Evolutionary conservation across 2,329 filamentous ascomycete species (phyloP).

Genomic region (Microthyrium microscopicum): DNA sequence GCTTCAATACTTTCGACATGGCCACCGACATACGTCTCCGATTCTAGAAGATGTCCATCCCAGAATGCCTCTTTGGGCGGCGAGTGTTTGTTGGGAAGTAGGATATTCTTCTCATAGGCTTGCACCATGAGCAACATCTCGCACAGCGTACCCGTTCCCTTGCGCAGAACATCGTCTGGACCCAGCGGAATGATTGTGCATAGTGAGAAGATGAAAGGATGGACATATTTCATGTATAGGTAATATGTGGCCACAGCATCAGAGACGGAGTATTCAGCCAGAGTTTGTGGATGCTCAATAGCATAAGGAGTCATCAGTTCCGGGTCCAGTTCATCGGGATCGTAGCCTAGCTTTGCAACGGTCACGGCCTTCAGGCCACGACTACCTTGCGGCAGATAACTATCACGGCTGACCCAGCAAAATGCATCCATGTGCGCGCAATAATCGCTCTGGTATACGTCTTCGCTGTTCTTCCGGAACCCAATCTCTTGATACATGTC

Average conservation of each 20-base stretch:
- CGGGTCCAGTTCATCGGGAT: slow-evolving; percentile 92
- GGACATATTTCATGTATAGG: slow-evolving; percentile 99
- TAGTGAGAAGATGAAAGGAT: slow-evolving; percentile 96
- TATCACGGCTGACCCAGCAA: slow-evolving; percentile 97
- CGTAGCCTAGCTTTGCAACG: slow-evolving; percentile 93
- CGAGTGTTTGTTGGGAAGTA: slow-evolving; percentile 90
- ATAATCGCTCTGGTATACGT: slow-evolving; percentile 91
- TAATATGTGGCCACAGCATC: slow-evolving; percentile 98
- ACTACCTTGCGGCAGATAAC: slow-evolving; percentile 91
- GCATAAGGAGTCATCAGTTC: slow-evolving; percentile 92
- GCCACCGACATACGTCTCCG: slow-evolving; percentile 93
- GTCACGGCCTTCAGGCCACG: slow-evolving; percentile 95
- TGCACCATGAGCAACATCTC: slow-evolving; percentile 99
- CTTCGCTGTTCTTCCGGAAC: slow-evolving; percentile 86
- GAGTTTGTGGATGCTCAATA: slow-evolving; percentile 73
- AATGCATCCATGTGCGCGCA: slow-evolving; percentile 99
- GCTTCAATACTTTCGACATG: slow-evolving; percentile 99
- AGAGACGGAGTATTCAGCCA: slow-evolving; percentile 96
- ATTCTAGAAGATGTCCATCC: slow-evolving; percentile 90
- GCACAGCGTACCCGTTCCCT: slow-evolving; percentile 95
- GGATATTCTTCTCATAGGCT: slow-evolving; percentile 79
- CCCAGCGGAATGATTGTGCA: slow-evolving; percentile 92
- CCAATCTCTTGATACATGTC: slow-evolving; percentile 99
- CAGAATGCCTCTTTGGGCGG: slow-evolving; percentile 86
- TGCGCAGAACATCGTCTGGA: slow-evolving; percentile 81